These are phyloP conservation scores for Picea sitchensis DNA, from an alignment of 75 land plant genomes.

Conservation along the genomic window DNA sequence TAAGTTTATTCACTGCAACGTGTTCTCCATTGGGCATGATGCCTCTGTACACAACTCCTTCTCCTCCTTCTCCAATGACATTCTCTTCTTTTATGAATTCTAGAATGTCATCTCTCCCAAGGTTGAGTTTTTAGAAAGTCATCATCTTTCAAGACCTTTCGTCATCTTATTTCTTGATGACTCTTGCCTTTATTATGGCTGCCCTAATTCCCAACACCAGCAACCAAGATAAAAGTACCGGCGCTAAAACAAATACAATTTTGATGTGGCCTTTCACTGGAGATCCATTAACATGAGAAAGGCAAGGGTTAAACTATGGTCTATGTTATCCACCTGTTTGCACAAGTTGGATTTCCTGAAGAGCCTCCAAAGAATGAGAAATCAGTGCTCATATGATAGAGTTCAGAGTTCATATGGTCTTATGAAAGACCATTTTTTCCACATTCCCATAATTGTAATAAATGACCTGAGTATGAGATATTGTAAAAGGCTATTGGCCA, in stretches of 20 bases:
- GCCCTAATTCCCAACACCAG: conserved; percentile 44
- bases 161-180: conserved; percentile 11
- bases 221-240: conserved; percentile 20
- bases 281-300: no score
- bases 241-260: conserved; percentile 41
- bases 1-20: conserved; percentile 78
- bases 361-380: no score
- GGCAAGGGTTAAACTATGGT: no score
- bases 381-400: no score
- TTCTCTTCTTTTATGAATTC: conserved; percentile 43
- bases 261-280: background rate
- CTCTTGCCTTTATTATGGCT: conserved; percentile 5
- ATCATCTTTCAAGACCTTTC: conserved; percentile 54
- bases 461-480: no score
- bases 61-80: conserved; percentile 71
- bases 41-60: conserved; percentile 73
- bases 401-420: no score
- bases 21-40: conserved; percentile 55
- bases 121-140: conserved; percentile 53
- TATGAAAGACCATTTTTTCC: no score
- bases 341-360: no score
- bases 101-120: conserved; percentile 43
- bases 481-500: no score
- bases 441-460: no score
- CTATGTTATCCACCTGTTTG: no score